Conservation (phyloP, 2,329 filamentous ascomycete species). For the Ophiostoma quercus region DNA sequence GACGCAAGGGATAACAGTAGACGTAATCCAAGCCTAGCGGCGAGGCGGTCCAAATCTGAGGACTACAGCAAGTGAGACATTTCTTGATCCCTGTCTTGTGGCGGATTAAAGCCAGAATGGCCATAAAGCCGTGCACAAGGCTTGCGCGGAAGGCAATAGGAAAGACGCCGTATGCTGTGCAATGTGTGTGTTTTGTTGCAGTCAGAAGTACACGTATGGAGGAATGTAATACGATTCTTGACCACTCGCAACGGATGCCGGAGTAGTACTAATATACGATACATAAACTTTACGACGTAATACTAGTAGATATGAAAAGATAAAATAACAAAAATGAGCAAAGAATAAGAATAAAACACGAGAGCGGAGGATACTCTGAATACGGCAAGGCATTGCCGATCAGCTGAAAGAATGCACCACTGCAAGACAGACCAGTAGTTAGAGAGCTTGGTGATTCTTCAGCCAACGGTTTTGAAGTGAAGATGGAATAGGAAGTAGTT, state of each 20-base stretch:
- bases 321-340: too few relatives aligned
- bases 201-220: neutral
- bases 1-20: conserved; percentile 3
- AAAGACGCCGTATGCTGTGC: neutral
- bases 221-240: neutral
- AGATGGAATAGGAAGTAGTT: neutral
- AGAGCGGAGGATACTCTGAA: conserved; percentile 3
- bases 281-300: too few relatives aligned
- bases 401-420: neutral
- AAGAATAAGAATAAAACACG: neutral
- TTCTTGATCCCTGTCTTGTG: neutral
- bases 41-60: neutral
- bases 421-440: neutral
- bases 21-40: neutral
- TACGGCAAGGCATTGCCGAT: conserved; percentile 13
- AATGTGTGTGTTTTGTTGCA: neutral
- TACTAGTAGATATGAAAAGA: neutral
- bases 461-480: neutral
- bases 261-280: neutral
- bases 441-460: neutral
- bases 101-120: neutral
- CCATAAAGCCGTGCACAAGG: neutral
- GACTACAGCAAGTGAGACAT: neutral
- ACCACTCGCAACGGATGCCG: conserved; percentile 13
- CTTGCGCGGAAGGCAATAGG: conserved; percentile 1